A percentile compares a stretch with the other conserved stretches of the same genome.
These are phyloP conservation scores for Endothia cerciana DNA, from an alignment of 2,329 filamentous ascomycete species.

Conservation along the genomic window DNA sequence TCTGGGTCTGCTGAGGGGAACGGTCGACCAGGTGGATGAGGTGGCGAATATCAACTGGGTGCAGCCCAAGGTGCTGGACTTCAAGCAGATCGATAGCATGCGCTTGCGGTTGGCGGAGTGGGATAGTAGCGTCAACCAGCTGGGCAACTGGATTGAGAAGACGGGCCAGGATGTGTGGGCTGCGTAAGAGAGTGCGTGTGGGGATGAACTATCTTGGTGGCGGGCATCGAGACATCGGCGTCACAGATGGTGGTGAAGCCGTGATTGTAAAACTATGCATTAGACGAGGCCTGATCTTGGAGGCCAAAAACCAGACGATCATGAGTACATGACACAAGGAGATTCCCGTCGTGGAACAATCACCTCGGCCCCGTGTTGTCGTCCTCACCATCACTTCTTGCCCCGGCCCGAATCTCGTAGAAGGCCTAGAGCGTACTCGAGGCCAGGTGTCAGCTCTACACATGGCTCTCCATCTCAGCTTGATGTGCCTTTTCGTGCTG, in stretches of 20 bases:
- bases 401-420: neutral
- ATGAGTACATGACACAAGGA: constrained; percentile 16
- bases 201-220: constrained; percentile 3
- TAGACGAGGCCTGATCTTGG: constrained; percentile 17
- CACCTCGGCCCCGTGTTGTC: neutral
- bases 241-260: neutral
- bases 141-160: constrained; percentile 96
- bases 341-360: neutral
- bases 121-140: constrained; percentile 93
- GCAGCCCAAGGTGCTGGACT: constrained; percentile 95
- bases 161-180: constrained; percentile 97
- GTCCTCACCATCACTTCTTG: neutral
- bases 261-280: constrained; percentile 26
- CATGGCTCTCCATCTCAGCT: neutral
- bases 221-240: neutral
- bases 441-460: neutral
- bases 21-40: constrained; percentile 94
- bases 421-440: neutral
- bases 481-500: neutral
- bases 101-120: constrained; percentile 85
- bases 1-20: constrained; percentile 84
- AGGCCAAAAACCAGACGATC: constrained; percentile 9
- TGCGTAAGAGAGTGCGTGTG: constrained; percentile 52
- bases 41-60: constrained; percentile 98
- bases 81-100: constrained; percentile 94